Percentiles rank a stretch among this genome's conserved stretches.
Conservation (phyloP, 2,329 filamentous ascomycete species). For the Tolypocladium endophyticum region DNA sequence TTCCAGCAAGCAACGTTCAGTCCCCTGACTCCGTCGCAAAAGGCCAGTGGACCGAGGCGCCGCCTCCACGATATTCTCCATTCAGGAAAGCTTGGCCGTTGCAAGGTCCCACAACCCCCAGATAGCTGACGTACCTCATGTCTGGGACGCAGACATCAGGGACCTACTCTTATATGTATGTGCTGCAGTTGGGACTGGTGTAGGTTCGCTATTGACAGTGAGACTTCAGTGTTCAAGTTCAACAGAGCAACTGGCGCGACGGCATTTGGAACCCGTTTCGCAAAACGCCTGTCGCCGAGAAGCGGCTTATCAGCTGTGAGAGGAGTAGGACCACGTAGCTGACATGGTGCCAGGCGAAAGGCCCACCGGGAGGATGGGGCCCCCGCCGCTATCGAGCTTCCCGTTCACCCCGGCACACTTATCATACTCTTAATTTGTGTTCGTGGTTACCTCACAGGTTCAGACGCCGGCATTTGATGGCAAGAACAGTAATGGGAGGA, state of each 20-base stretch:
- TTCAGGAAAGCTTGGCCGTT: background rate
- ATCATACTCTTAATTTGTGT: background rate
- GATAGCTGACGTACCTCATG: background rate
- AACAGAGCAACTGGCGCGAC: background rate
- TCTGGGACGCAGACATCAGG: too few relatives aligned
- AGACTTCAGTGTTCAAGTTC: too few relatives aligned
- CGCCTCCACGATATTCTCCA: background rate
- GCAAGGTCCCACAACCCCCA: background rate
- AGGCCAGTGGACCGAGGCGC: too few relatives aligned
- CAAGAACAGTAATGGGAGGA: background rate
- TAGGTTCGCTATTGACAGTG: background rate
- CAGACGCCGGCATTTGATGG: background rate
- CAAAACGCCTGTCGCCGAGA: background rate
- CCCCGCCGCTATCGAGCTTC: background rate
- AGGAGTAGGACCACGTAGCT: background rate
- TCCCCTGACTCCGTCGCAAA: too few relatives aligned
- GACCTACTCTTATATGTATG: too few relatives aligned
- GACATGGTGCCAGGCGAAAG: too few relatives aligned
- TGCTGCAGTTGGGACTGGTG: too few relatives aligned
- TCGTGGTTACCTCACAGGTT: background rate
- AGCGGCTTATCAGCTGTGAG: background rate
- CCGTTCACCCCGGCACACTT: background rate
- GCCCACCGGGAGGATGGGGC: too few relatives aligned
- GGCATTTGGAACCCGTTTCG: background rate
- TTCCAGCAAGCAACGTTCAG: too few relatives aligned